phyloP scores from a whole-genome alignment of 768 basidiomycete genomes.

The Lentinula guzmanii region DNA sequence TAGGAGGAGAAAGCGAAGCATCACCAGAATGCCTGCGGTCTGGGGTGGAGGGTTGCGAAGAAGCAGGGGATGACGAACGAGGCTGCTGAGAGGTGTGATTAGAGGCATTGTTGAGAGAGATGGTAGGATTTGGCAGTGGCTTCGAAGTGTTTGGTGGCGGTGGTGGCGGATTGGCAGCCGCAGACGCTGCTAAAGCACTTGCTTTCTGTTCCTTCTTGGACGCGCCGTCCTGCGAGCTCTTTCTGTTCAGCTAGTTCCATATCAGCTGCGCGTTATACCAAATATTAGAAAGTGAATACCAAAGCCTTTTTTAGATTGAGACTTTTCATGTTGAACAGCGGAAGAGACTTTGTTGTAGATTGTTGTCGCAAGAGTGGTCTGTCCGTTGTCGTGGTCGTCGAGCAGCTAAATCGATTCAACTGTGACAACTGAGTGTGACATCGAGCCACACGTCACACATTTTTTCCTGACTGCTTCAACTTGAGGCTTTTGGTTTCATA shows the following conservation, averaged over 20 bases:
- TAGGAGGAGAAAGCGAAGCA: slow-evolving; percentile 63
- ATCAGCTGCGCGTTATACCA: slow-evolving; percentile 14
- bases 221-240: slow-evolving; percentile 61
- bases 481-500: neutral
- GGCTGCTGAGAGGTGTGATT: slow-evolving; percentile 33
- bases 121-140: slow-evolving; percentile 43
- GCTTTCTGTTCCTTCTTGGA: slow-evolving; percentile 67
- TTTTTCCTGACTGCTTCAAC: neutral
- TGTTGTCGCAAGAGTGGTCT: neutral
- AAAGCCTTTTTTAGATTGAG: slow-evolving; percentile 82
- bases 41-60: slow-evolving; percentile 30
- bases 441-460: neutral
- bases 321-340: slow-evolving; percentile 51
- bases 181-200: slow-evolving; percentile 24
- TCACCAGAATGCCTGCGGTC: slow-evolving; percentile 58
- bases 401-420: neutral
- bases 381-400: neutral
- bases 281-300: slow-evolving; percentile 31
- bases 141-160: slow-evolving; percentile 63
- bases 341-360: neutral
- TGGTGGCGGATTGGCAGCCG: slow-evolving; percentile 40
- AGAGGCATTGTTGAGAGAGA: slow-evolving; percentile 26
- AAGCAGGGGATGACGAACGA: slow-evolving; percentile 36
- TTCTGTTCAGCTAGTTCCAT: slow-evolving; percentile 51
- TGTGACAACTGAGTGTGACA: neutral